These are phyloP conservation scores for Rhynchospora tenuis DNA, from an alignment of 176 grass and related monocot genomes.

Conservation along the genomic window DNA sequence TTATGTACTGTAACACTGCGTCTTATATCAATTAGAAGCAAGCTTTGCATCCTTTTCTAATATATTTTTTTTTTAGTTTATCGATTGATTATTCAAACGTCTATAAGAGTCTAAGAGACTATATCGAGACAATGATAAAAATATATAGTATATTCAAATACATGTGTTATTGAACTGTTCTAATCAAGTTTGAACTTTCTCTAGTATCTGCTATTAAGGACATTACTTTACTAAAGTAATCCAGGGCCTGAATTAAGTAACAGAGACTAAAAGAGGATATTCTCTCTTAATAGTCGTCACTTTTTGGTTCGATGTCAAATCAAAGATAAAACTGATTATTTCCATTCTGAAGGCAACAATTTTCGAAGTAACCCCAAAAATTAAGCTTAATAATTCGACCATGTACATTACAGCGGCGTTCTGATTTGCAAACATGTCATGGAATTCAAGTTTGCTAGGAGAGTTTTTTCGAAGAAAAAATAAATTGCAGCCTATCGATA, in stretches of 20 bases:
- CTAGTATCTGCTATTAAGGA: not conserved
- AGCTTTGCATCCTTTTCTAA: no score
- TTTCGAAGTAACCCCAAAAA: not conserved
- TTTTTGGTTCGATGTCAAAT: conserved; percentile 3
- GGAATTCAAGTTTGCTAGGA: no score
- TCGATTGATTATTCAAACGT: not conserved
- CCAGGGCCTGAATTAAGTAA: not conserved
- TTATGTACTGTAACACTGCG: no score
- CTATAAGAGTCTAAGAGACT: not conserved
- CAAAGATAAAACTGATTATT: not conserved
- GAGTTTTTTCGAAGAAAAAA: no score
- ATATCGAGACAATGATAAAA: not conserved
- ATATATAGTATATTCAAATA: not conserved
- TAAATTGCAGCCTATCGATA: no score
- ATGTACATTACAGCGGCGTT: not conserved
- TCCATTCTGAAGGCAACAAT: not conserved
- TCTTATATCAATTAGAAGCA: no score
- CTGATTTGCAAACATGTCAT: not conserved
- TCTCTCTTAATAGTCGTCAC: not conserved
- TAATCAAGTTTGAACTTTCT: not conserved
- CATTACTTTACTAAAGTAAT: not conserved
- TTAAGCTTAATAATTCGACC: not conserved
- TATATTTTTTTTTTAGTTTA: not conserved
- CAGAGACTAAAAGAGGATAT: not conserved
- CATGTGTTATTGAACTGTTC: no score